Conservation (phyloP, 495 filamentous ascomycete genomes). For the Xylaria nigripes region DNA sequence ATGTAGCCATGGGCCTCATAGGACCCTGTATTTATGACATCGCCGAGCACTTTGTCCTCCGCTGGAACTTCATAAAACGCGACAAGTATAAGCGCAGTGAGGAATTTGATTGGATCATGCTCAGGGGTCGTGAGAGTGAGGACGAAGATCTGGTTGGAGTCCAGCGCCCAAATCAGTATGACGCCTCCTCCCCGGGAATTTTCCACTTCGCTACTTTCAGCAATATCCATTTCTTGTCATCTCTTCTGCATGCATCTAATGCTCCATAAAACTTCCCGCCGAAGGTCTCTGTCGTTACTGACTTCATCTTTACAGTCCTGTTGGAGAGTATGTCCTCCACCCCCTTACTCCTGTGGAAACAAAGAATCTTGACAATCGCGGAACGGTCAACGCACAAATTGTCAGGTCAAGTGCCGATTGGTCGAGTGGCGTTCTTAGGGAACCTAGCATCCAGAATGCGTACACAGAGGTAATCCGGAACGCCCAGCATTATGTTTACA, state of each 20-base stretch:
- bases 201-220: not conserved
- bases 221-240: not conserved
- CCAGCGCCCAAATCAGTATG: constrained; percentile 62
- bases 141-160: constrained; percentile 82
- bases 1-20: constrained; percentile 82
- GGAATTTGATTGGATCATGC: constrained; percentile 70
- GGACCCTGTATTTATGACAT: constrained; percentile 91
- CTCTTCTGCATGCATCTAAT: not conserved
- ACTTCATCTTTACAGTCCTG: constrained; percentile 36
- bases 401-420: constrained; percentile 84
- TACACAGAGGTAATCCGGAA: constrained; percentile 77
- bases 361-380: constrained; percentile 42
- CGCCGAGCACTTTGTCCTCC: constrained; percentile 88
- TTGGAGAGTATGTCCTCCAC: constrained; percentile 79
- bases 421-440: constrained; percentile 86
- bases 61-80: constrained; percentile 95
- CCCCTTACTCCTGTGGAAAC: constrained; percentile 56
- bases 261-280: not conserved
- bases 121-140: constrained; percentile 70
- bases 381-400: constrained; percentile 72
- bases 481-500: constrained; percentile 88
- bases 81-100: constrained; percentile 92
- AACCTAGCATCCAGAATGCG: constrained; percentile 88
- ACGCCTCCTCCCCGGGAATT: not conserved
- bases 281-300: not conserved